These are phyloP conservation scores for Fusarium duplospermum DNA, from an alignment of 2,329 filamentous ascomycete species.

Conservation along the genomic window DNA sequence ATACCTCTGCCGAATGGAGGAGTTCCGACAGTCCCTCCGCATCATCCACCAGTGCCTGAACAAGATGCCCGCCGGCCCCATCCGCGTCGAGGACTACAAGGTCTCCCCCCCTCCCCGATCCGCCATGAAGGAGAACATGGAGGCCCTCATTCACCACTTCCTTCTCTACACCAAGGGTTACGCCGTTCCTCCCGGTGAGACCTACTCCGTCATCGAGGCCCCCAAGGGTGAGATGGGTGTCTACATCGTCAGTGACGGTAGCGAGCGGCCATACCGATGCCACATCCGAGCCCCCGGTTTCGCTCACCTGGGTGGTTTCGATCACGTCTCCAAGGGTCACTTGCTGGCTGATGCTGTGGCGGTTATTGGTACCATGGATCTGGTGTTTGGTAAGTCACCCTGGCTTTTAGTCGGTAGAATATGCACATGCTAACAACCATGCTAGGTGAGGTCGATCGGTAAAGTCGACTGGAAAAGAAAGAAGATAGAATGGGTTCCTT, in stretches of 20 bases:
- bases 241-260: constrained; percentile 94
- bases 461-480: constrained; percentile 48
- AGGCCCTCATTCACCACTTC: constrained; percentile 99
- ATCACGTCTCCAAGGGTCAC: constrained; percentile 92
- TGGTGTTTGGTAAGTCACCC: constrained; percentile 80
- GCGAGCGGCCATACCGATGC: constrained; percentile 95
- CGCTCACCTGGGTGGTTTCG: constrained; percentile 92
- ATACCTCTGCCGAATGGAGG: constrained; percentile 99
- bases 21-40: constrained; percentile 97
- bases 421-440: constrained; percentile 51
- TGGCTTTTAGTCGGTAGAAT: neutral
- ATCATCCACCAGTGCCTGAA: constrained; percentile 99
- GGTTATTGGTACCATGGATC: constrained; percentile 90
- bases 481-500: constrained; percentile 49
- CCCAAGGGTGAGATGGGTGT: constrained; percentile 99
- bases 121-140: constrained; percentile 99
- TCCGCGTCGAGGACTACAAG: constrained; percentile 99
- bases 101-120: constrained; percentile 93
- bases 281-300: constrained; percentile 98
- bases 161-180: constrained; percentile 99
- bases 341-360: constrained; percentile 96
- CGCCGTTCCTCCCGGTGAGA: constrained; percentile 95
- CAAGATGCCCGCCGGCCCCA: constrained; percentile 95
- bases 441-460: constrained; percentile 71
- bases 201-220: constrained; percentile 98